These are phyloP conservation scores for Chloris gayana DNA, from an alignment of 176 grass and related monocot genomes.

Conservation along the genomic window DNA sequence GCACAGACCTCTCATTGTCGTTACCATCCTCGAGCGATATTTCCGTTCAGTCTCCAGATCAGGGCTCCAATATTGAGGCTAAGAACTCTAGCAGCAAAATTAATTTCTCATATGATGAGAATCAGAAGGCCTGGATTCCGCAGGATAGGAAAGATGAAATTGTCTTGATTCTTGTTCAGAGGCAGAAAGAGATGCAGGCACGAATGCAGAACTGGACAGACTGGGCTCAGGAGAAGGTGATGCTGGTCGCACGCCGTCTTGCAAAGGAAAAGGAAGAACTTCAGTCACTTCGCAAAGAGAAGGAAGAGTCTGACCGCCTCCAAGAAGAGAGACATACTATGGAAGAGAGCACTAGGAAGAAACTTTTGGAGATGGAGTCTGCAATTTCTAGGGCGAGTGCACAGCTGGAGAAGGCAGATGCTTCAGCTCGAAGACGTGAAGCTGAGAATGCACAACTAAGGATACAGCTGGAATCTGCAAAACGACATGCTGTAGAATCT, in stretches of 20 bases:
- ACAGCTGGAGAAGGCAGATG: slow-evolving; percentile 76
- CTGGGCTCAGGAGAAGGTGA: slow-evolving; percentile 97
- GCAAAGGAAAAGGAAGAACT: slow-evolving; percentile 86
- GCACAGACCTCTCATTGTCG: slow-evolving; percentile 73
- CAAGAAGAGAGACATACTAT: slow-evolving; percentile 75
- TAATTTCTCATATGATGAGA: slow-evolving; percentile 54
- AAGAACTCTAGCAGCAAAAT: slow-evolving; percentile 49
- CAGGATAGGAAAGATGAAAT: slow-evolving; percentile 87
- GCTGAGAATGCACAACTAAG: slow-evolving; percentile 70
- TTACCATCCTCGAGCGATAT: slow-evolving; percentile 52
- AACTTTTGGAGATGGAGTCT: slow-evolving; percentile 89
- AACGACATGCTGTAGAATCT: slow-evolving; percentile 55
- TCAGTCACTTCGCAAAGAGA: slow-evolving; percentile 77
- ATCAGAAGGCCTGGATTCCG: slow-evolving; percentile 63
- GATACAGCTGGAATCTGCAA: slow-evolving; percentile 88
- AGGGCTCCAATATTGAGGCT: slow-evolving; percentile 41
- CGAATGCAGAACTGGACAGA: slow-evolving; percentile 83
- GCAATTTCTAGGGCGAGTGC: slow-evolving; percentile 69
- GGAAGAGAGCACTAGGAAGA: slow-evolving; percentile 88
- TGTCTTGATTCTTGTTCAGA: slow-evolving; percentile 69
- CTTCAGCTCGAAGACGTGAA: slow-evolving; percentile 65
- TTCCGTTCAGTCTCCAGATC: slow-evolving; percentile 36
- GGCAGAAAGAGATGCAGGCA: slow-evolving; percentile 75
- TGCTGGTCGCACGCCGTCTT: slow-evolving; percentile 84
- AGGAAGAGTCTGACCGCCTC: slow-evolving; percentile 56